These are phyloP conservation scores for Fallopia convolvulus DNA, from an alignment of 148 eudicot species.

Conservation along the genomic window DNA sequence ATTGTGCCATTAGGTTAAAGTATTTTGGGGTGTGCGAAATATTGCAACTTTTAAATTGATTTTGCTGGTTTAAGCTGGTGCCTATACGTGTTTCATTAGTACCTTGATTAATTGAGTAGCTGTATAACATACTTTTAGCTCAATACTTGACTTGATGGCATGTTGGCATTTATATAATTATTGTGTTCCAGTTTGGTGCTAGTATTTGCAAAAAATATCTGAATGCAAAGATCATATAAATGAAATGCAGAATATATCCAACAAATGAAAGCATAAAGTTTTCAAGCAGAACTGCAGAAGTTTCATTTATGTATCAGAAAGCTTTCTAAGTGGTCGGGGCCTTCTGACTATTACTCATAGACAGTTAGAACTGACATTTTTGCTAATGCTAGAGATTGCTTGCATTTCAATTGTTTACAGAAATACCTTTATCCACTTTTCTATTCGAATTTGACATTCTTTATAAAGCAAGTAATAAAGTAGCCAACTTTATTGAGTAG, in stretches of 20 bases:
- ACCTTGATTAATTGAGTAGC: background rate
- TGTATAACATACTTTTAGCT: background rate
- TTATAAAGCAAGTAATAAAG: background rate
- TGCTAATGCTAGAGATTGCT: background rate
- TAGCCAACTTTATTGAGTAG: background rate
- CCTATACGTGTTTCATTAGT: background rate
- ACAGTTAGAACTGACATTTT: background rate
- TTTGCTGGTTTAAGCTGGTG: background rate
- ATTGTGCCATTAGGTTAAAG: background rate
- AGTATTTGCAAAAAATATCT: background rate
- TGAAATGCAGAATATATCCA: background rate
- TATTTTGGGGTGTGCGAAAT: background rate
- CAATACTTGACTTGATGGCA: background rate
- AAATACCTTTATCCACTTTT: background rate
- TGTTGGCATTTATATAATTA: too few relatives aligned
- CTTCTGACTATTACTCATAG: too few relatives aligned
- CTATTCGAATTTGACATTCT: background rate
- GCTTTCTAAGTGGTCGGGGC: background rate
- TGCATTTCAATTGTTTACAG: background rate
- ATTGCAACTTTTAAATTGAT: background rate
- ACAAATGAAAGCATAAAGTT: background rate
- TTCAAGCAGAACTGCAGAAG: too few relatives aligned
- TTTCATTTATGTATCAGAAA: background rate
- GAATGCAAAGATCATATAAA: background rate
- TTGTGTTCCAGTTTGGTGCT: background rate